A percentile compares a stretch with the other conserved stretches of the same genome.
Evolutionary conservation across 1,284 basidiomycete genomes (phyloP).

Genomic region (Gyrodon tennesseensis): DNA sequence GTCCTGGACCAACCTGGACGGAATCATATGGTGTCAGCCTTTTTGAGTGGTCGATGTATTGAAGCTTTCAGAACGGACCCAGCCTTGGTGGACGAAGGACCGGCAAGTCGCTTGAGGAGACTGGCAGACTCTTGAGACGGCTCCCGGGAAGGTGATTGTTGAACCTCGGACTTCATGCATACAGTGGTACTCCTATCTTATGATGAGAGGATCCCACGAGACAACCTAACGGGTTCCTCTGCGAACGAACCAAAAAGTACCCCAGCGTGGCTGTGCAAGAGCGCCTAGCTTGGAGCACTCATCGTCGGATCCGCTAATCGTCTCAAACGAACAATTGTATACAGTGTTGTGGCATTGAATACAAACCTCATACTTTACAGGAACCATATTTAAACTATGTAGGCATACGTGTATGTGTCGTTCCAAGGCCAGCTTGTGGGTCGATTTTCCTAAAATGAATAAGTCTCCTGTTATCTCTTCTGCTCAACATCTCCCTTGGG

Average conservation of each 20-base stretch:
- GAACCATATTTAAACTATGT: slow-evolving; percentile 1
- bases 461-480: neutral
- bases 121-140: slow-evolving; percentile 63
- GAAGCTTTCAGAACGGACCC: slow-evolving; percentile 51
- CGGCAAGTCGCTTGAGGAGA: slow-evolving; percentile 70
- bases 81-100: slow-evolving; percentile 75
- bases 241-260: too few relatives aligned
- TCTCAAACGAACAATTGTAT: neutral
- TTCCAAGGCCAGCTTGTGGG: slow-evolving; percentile 23
- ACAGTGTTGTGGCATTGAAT: slow-evolving; percentile 5
- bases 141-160: slow-evolving; percentile 33
- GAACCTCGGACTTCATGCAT: slow-evolving; percentile 33
- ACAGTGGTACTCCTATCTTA: neutral
- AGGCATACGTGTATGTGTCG: neutral
- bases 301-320: neutral
- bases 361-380: slow-evolving; percentile 4
- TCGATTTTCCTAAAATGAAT: neutral
- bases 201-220: neutral
- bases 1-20: slow-evolving; percentile 65
- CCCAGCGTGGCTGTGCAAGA: slow-evolving; percentile 28
- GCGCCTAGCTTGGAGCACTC: too few relatives aligned
- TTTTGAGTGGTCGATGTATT: neutral
- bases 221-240: neutral
- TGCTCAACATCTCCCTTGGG: slow-evolving; percentile 6
- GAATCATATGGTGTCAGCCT: slow-evolving; percentile 21